Evolutionary conservation across 768 basidiomycete genomes (phyloP).

Genomic region (Termitomyces sp.): DNA sequence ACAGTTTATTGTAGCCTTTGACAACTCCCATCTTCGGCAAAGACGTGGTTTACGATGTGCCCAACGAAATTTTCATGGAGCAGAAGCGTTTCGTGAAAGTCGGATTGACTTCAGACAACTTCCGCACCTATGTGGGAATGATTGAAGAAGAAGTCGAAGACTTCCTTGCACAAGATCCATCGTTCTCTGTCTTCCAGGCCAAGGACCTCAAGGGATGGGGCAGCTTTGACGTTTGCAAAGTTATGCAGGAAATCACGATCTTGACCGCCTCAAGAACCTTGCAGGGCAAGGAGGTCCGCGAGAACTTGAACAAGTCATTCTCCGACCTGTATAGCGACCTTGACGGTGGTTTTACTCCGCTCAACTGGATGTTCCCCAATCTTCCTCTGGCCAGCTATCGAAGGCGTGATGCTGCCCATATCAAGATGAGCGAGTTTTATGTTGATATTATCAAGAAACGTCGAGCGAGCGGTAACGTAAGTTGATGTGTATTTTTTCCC

Average conservation of each 20-base stretch:
- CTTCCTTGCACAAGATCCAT: constrained; percentile 60
- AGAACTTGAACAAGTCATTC: constrained; percentile 73
- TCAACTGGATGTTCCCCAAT: constrained; percentile 95
- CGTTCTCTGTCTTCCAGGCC: constrained; percentile 57
- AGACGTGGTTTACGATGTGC: constrained; percentile 95
- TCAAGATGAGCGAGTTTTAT: constrained; percentile 93
- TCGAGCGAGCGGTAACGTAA: constrained; percentile 41
- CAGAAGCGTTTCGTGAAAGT: constrained; percentile 99
- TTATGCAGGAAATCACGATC: constrained; percentile 86
- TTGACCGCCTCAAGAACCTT: constrained; percentile 91
- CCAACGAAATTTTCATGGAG: constrained; percentile 96
- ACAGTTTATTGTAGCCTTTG: constrained; percentile 50
- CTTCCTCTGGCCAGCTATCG: constrained; percentile 89
- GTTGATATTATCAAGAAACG: constrained; percentile 79
- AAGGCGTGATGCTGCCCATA: constrained; percentile 82
- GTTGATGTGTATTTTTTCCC: constrained; percentile 14
- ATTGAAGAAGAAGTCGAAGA: constrained; percentile 71
- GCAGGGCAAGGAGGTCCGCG: constrained; percentile 88
- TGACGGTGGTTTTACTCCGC: constrained; percentile 92
- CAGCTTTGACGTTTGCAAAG: constrained; percentile 63
- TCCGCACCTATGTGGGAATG: constrained; percentile 79
- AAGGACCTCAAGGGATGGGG: constrained; percentile 76
- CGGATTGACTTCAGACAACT: constrained; percentile 88
- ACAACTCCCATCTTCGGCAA: constrained; percentile 96
- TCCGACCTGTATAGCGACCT: constrained; percentile 82